phyloP scores from a whole-genome alignment of 768 basidiomycete genomes.

The Lactarius evosmus region DNA sequence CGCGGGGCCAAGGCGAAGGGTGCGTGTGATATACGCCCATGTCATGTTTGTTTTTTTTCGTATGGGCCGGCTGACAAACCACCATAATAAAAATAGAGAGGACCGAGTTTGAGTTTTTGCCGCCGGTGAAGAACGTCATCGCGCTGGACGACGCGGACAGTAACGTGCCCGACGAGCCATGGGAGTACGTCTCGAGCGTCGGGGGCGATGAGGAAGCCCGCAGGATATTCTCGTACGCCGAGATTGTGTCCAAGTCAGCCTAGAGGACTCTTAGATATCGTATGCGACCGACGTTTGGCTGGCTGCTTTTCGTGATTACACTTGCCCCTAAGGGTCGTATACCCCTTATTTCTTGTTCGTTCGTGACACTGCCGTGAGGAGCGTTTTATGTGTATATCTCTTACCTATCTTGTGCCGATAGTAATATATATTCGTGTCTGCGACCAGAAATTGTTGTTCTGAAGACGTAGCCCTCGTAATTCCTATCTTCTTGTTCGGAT shows the following conservation, averaged over 20 bases:
- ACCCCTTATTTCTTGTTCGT: slow-evolving; percentile 9
- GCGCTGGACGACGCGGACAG: slow-evolving; percentile 49
- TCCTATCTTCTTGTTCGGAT: not conserved
- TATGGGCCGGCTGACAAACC: too few relatives aligned
- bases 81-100: slow-evolving; percentile 36
- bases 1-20: slow-evolving; percentile 38
- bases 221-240: slow-evolving; percentile 43
- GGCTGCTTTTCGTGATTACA: slow-evolving; percentile 1
- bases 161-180: slow-evolving; percentile 51
- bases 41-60: slow-evolving; percentile 10
- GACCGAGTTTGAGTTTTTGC: slow-evolving; percentile 54
- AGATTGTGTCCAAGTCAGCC: slow-evolving; percentile 32
- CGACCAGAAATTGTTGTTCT: not conserved
- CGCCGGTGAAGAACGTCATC: slow-evolving; percentile 52
- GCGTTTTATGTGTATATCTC: slow-evolving; percentile 14
- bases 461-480: not conserved
- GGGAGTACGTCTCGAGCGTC: slow-evolving; percentile 50
- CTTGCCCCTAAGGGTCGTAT: slow-evolving; percentile 12
- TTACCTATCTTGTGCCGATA: slow-evolving; percentile 16
- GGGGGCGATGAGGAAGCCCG: slow-evolving; percentile 38
- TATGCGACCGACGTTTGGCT: slow-evolving; percentile 18
- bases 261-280: slow-evolving; percentile 25
- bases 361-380: slow-evolving; percentile 9
- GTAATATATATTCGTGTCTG: slow-evolving; percentile 11
- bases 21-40: too few relatives aligned